A percentile compares a stretch with the other conserved stretches of the same genome.
Evolutionary conservation across 2,329 filamentous ascomycete species (phyloP).

Genomic region (Chaetomiaceae sp.): DNA sequence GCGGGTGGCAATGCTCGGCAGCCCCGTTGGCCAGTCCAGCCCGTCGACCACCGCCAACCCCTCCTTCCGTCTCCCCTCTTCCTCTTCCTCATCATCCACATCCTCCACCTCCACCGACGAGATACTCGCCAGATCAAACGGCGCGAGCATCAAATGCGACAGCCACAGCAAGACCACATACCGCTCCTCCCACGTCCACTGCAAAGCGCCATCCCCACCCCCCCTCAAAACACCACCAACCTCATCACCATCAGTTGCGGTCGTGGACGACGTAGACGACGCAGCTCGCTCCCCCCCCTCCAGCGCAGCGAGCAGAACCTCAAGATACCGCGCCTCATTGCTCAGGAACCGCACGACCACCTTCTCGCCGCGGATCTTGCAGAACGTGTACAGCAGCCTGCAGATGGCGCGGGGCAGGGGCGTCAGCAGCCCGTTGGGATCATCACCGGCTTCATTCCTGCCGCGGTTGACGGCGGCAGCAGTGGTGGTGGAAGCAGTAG

Average conservation of each 20-base stretch:
- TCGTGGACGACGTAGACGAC: neutral
- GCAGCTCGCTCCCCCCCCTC: constrained; percentile 49
- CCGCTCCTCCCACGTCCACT: constrained; percentile 82
- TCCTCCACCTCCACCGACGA: constrained; percentile 52
- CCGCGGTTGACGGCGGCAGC: neutral
- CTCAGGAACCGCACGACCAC: constrained; percentile 86
- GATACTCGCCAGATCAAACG: constrained; percentile 85
- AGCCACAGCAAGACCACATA: constrained; percentile 88
- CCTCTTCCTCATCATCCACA: constrained; percentile 38
- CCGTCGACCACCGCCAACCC: constrained; percentile 25
- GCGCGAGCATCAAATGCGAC: constrained; percentile 74
- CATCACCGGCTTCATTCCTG: too few species aligned
- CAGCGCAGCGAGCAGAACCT: constrained; percentile 70
- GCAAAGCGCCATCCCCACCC: too few species aligned
- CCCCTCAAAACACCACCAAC: neutral
- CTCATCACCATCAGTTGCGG: neutral
- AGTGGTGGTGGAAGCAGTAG: neutral
- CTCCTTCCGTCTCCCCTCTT: neutral
- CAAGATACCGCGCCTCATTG: constrained; percentile 81
- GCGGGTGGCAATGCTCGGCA: constrained; percentile 66
- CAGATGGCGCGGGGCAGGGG: constrained; percentile 68
- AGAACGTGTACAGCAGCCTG: constrained; percentile 79
- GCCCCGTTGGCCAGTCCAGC: constrained; percentile 51
- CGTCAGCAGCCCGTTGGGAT: constrained; percentile 36
- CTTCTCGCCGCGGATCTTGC: constrained; percentile 91